A percentile compares a stretch with the other conserved stretches of the same genome.
Evolutionary conservation across 495 filamentous ascomycete genomes (phyloP).

Genomic region (Neurospora sp.): DNA sequence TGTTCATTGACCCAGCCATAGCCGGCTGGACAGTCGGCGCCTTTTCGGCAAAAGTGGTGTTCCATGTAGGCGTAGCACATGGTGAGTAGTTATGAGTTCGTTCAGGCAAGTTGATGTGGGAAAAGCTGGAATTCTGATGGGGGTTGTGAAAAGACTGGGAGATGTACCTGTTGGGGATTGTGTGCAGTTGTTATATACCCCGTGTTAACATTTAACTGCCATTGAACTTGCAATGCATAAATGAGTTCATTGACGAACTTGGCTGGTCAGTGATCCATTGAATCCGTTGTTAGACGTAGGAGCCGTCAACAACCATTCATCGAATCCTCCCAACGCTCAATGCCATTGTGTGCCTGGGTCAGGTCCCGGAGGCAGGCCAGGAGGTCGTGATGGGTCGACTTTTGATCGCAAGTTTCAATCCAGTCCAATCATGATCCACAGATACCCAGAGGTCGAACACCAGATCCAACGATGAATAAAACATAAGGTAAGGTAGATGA

Average conservation of each 20-base stretch:
- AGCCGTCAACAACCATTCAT: background rate
- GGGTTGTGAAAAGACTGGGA: background rate
- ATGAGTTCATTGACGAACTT: background rate
- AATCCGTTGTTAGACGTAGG: background rate
- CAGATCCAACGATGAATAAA: background rate
- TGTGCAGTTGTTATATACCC: background rate
- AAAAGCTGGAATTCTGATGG: background rate
- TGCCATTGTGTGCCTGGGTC: background rate
- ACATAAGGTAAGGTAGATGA: too few species aligned
- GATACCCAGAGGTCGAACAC: background rate
- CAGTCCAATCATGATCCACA: background rate
- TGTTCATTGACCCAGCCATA: background rate
- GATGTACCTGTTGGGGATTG: background rate
- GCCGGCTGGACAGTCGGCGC: background rate
- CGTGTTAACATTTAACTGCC: background rate
- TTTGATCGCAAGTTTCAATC: background rate
- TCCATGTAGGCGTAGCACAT: background rate
- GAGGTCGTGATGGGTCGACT: background rate
- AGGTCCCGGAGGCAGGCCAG: background rate
- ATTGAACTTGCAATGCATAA: background rate
- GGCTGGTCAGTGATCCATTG: background rate
- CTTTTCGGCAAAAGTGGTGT: background rate
- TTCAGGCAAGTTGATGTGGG: background rate
- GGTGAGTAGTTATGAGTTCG: background rate
- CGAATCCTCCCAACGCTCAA: background rate